Percentiles rank a stretch among this genome's conserved stretches.
phyloP scores from a whole-genome alignment of 768 basidiomycete species.

The Boletus patriciae region DNA sequence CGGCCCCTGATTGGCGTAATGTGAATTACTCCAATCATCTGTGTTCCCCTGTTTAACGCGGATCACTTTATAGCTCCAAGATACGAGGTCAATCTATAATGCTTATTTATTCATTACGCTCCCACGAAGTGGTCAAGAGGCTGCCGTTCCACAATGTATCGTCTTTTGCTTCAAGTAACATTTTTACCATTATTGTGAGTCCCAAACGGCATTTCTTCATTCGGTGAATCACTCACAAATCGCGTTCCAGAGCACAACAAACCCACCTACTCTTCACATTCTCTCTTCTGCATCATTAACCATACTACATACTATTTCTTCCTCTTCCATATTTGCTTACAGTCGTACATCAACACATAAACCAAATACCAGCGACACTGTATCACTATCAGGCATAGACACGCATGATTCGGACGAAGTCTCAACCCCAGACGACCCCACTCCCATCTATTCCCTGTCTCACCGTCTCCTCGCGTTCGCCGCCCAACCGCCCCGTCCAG shows the following conservation, averaged over 20 bases:
- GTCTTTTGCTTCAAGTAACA: constrained; percentile 45
- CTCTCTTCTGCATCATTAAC: constrained; percentile 55
- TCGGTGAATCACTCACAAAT: background rate
- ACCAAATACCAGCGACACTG: constrained; percentile 38
- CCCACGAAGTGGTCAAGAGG: constrained; percentile 52
- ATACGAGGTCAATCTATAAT: constrained; percentile 28
- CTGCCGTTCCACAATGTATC: constrained; percentile 43
- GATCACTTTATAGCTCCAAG: constrained; percentile 22
- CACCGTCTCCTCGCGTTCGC: constrained; percentile 64
- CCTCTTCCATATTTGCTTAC: constrained; percentile 47
- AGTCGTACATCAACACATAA: constrained; percentile 35
- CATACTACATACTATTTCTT: constrained; percentile 50
- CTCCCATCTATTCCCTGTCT: constrained; percentile 61
- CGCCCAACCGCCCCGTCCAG: constrained; percentile 34
- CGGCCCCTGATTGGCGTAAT: constrained; percentile 38
- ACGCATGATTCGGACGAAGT: constrained; percentile 17
- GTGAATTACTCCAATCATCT: constrained; percentile 24
- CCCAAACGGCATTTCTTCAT: background rate
- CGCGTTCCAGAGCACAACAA: constrained; percentile 52
- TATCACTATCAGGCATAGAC: constrained; percentile 42
- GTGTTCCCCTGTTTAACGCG: constrained; percentile 1
- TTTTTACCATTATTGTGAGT: constrained; percentile 62
- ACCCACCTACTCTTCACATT: constrained; percentile 55
- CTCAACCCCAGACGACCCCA: constrained; percentile 27
- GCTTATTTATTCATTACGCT: constrained; percentile 46